These are phyloP conservation scores for Sutorius eximius DNA, from an alignment of 1,284 basidiomycete genomes.

Conservation along the genomic window DNA sequence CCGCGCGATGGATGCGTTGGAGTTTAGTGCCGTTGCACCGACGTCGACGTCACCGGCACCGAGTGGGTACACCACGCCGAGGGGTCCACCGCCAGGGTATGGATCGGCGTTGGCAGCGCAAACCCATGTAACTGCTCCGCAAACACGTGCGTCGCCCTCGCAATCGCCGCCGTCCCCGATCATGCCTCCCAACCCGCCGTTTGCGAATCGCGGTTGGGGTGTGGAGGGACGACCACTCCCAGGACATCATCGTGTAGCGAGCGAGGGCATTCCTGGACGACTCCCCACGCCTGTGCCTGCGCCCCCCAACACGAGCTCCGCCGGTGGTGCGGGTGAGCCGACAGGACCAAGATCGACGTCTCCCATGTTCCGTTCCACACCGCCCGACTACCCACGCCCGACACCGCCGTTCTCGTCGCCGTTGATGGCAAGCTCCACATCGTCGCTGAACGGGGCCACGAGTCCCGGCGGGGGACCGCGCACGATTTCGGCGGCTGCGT, in stretches of 20 bases:
- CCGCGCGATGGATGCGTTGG: slow-evolving; percentile 59
- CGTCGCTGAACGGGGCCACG: slow-evolving; percentile 32
- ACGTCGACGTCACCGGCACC: slow-evolving; percentile 6
- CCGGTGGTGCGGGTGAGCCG: slow-evolving; percentile 1
- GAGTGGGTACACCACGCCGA: slow-evolving; percentile 22
- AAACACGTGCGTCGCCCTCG: not conserved
- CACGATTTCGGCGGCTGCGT: slow-evolving; percentile 75
- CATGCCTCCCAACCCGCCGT: slow-evolving; percentile 31
- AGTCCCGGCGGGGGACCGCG: slow-evolving; percentile 32
- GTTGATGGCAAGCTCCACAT: slow-evolving; percentile 34
- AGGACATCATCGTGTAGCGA: slow-evolving; percentile 3
- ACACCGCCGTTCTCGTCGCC: slow-evolving; percentile 33
- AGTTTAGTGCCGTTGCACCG: slow-evolving; percentile 42
- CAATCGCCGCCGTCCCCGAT: slow-evolving; percentile 30
- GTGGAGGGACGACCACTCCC: slow-evolving; percentile 10
- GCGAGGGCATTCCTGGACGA: slow-evolving; percentile 19
- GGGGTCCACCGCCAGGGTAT: slow-evolving; percentile 22
- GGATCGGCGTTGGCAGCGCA: slow-evolving; percentile 10
- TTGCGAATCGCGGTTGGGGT: slow-evolving; percentile 20
- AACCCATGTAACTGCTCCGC: not conserved
- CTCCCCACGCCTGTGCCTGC: slow-evolving; percentile 1
- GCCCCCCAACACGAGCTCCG: not conserved
- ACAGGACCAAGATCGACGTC: slow-evolving; percentile 11
- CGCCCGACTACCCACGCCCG: slow-evolving; percentile 38
- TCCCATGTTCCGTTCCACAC: slow-evolving; percentile 40